These are phyloP conservation scores for Smallanthus sonchifolius DNA, from an alignment of 129 eudicot species.

Conservation along the genomic window DNA sequence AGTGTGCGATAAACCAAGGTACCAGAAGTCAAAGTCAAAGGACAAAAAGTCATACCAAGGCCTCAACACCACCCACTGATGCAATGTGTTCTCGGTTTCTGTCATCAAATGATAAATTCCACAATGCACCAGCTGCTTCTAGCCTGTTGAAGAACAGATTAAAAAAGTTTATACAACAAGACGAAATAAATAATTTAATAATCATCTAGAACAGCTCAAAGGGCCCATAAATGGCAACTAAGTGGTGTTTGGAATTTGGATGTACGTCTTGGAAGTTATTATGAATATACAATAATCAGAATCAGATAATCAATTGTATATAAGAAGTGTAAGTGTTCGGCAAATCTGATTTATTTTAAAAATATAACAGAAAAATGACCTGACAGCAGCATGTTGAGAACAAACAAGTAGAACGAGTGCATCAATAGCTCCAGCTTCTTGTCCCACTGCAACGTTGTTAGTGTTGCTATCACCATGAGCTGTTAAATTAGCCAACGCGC, in stretches of 20 bases:
- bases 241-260: background rate
- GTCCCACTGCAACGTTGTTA: slow-evolving; percentile 86
- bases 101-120: slow-evolving; percentile 88
- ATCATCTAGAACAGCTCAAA: background rate
- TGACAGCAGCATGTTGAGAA: slow-evolving; percentile 83
- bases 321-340: background rate
- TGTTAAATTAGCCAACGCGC: slow-evolving; percentile 94
- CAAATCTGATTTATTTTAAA: background rate
- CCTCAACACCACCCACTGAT: slow-evolving; percentile 84
- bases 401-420: slow-evolving; percentile 80
- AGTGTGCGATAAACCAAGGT: slow-evolving; percentile 3
- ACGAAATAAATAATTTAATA: background rate
- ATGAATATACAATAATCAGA: background rate
- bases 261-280: background rate
- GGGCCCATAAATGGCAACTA: background rate
- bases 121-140: slow-evolving; percentile 97
- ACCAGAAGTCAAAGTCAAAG: background rate
- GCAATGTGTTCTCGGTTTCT: slow-evolving; percentile 90
- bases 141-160: slow-evolving; percentile 43
- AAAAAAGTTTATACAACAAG: background rate
- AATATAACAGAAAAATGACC: slow-evolving; percentile 32
- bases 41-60: slow-evolving; percentile 61
- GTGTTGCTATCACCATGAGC: slow-evolving; percentile 95
- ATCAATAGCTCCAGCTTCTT: slow-evolving; percentile 87
- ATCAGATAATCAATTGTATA: background rate